These are phyloP conservation scores for Fusarium luffae DNA, from an alignment of 2,329 filamentous ascomycete genomes.

Conservation along the genomic window DNA sequence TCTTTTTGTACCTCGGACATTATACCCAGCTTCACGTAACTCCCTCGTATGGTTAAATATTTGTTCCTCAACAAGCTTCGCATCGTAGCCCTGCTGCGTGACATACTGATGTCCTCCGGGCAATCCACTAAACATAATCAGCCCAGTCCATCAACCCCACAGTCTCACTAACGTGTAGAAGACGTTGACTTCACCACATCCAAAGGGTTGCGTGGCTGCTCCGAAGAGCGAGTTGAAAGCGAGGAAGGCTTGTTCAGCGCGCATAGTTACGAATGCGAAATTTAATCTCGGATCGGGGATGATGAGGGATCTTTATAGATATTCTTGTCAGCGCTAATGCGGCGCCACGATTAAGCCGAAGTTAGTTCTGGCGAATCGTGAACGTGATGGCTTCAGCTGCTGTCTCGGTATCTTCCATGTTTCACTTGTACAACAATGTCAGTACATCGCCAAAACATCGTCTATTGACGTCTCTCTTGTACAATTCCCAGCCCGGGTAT, in stretches of 20 bases:
- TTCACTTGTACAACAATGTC: not conserved
- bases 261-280: not conserved
- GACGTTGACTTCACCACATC: slow-evolving; percentile 10
- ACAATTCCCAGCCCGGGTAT: not conserved
- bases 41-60: slow-evolving; percentile 19
- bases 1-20: not conserved
- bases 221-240: not conserved
- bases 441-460: not conserved
- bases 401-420: not conserved
- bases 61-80: not conserved
- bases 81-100: slow-evolving; percentile 6
- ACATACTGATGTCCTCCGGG: slow-evolving; percentile 13
- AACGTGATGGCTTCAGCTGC: not conserved
- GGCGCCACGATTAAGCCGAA: not conserved
- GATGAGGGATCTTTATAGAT: not conserved
- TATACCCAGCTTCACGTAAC: slow-evolving; percentile 7
- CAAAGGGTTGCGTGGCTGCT: not conserved
- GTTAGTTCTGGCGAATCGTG: not conserved
- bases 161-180: slow-evolving; percentile 1
- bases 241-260: not conserved
- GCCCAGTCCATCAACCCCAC: too few species aligned
- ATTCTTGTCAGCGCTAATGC: not conserved
- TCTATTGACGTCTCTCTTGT: too few species aligned
- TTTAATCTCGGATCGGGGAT: not conserved
- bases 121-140: too few species aligned